Evolutionary conservation across 2,329 filamentous ascomycete genomes (phyloP), one percentile per base, ranked within the genome.

Genomic region (Colletotrichum musicola): DNA sequence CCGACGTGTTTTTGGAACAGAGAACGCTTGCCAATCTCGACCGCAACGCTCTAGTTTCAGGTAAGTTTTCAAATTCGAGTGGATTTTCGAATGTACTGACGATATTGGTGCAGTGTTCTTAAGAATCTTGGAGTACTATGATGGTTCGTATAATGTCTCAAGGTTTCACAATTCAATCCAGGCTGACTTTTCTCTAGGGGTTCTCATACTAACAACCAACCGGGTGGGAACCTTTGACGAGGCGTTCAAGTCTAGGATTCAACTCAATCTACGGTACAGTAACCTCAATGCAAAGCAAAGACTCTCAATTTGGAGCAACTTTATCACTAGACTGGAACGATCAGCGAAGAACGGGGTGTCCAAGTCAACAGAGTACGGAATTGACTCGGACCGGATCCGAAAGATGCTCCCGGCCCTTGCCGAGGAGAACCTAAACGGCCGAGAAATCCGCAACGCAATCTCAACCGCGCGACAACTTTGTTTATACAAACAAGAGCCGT

Each of bases 211-310:
- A 1, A 81, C 78, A 0, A 76, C 74, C 14, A 81, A 81, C 54
- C 75, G 79, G 2, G 76, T 81, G 0, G 75, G 72, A 2, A 75
- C 74, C 1, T 77, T 81, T n/a, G 79, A 81, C 64, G 77, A 78
- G 54, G 77, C 76, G 7, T 79, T 80, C 72, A 77, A 77, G 57
- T 80, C 77, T 0, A 74, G 78, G 2, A 79, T 80, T 46, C 75
- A 80, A 49, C 67, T 79, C 6, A 76, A 71, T 6, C 72, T 82
- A 0, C 77, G 80, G 56, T 81, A 81, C 59, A 74, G 68, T 0
- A 61, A 69, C 6, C 68, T 77, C 1, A 40, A 55, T 18, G 42
- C 60, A 6, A 25, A 64, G 0, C 60, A 72, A 22, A 69, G 71
- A 1, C 10, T 56, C 0, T 30, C 67, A 12, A 73, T 75, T 7